Evolutionary conservation across 163 green algal genomes (phyloP), one percentile per base, ranked within the genome.

Genomic region (Botryococcus braunii): DNA sequence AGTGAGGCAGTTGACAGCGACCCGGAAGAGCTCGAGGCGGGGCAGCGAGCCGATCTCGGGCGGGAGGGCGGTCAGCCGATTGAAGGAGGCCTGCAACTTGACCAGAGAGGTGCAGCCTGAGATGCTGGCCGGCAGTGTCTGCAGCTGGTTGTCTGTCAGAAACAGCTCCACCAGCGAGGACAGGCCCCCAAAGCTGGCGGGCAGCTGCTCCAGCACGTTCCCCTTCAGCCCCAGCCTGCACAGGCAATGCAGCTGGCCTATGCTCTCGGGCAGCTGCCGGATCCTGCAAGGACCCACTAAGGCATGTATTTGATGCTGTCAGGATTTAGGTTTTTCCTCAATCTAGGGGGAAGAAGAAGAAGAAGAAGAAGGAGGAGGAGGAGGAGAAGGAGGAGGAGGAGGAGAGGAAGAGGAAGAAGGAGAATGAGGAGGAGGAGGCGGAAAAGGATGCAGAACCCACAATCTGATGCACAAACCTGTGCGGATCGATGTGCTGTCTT

Each of bases 11-110:
- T 66, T 62, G 40, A 69, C 60, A 27, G 83, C 83, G 5, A 87
- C 72, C 17, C 85, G 78, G 21, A 89, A 46, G 34, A 91, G 72
- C 72, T 88, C 80, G 67, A 90, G 68, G 1, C 59, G 47, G 0
- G 60, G 70, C 27, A 89, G 69, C 1, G 52, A 31, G n/a, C 67
- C 77, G 41, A 90, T 50, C 38, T 67, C 65, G 2, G 65, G 31
- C 3, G 84, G 82, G 48, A 90, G 67, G 6, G 27, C 47, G 8
- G 40, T 66, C 31, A 77, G 74, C 5, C 29, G 27, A 46, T 87
- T 86, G 70, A 83, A 79, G 8, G 73, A 83, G 17, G 72, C 61
- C 65, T 83, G 69, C 43, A 50, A 21, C 27, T 50, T 72, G 47
- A 40, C 56, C 37, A 62, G 40, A 4, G n/a, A 11, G 5, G 58